Conservation (phyloP, 441 rosid species). For the Breynia disticha region DNA sequence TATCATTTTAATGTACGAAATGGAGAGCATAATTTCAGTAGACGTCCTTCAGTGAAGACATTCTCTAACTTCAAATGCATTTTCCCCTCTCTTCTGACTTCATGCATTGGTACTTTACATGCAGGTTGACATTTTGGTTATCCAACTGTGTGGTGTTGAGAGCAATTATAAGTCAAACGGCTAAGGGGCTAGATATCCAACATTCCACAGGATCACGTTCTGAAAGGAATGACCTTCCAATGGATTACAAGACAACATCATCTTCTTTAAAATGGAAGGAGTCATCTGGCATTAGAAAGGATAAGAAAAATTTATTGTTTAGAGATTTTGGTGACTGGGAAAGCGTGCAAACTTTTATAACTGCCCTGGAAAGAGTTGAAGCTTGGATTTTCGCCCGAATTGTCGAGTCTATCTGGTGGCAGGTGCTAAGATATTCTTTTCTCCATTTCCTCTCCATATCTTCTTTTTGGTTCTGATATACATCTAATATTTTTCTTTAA, state of each 20-base stretch:
- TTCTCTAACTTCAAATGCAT: constrained; percentile 17
- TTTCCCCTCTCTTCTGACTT: no score
- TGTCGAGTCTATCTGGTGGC: constrained; percentile 94
- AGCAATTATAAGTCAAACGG: constrained; percentile 44
- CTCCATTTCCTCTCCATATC: background rate
- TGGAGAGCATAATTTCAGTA: constrained; percentile 26
- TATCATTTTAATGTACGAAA: constrained; percentile 49
- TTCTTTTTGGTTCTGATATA: background rate
- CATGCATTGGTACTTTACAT: background rate
- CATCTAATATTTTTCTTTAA: background rate
- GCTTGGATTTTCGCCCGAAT: constrained; percentile 88
- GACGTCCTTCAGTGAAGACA: constrained; percentile 23
- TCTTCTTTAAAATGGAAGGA: constrained; percentile 57
- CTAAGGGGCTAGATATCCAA: constrained; percentile 10
- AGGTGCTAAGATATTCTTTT: constrained; percentile 43
- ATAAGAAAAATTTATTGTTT: constrained; percentile 19
- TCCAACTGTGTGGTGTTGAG: constrained; percentile 73
- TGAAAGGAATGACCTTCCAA: constrained; percentile 19
- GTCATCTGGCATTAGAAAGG: constrained; percentile 25
- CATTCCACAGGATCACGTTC: constrained; percentile 11
- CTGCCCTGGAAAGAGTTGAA: constrained; percentile 74
- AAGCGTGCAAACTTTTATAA: constrained; percentile 43
- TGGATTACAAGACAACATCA: constrained; percentile 29
- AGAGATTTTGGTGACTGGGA: constrained; percentile 48
- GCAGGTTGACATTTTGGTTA: constrained; percentile 85